Conservation (phyloP, 768 basidiomycete species). For the Pleurotus sapidus region DNA sequence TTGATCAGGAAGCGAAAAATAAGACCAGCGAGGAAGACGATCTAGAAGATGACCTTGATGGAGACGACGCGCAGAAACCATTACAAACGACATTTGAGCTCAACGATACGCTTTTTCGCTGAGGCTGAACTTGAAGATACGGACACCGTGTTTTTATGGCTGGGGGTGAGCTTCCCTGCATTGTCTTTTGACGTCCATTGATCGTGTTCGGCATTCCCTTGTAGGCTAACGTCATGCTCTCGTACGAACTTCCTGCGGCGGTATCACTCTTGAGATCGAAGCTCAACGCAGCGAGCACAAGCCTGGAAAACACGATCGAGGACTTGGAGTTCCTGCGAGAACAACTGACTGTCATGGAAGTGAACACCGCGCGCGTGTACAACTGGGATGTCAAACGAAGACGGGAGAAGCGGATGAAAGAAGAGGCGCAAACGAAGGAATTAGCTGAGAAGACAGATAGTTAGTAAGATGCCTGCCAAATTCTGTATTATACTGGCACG, state of each 20-base stretch:
- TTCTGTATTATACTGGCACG: not conserved
- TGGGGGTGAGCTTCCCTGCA: slow-evolving; percentile 64
- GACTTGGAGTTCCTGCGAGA: slow-evolving; percentile 93
- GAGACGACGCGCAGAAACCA: slow-evolving; percentile 43
- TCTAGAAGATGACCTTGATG: slow-evolving; percentile 55
- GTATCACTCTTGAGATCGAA: slow-evolving; percentile 73
- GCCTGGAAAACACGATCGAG: slow-evolving; percentile 67
- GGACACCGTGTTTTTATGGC: slow-evolving; percentile 92
- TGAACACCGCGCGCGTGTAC: slow-evolving; percentile 92
- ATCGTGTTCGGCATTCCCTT: no score
- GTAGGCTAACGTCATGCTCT: slow-evolving; percentile 97
- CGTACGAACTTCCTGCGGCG: slow-evolving; percentile 83
- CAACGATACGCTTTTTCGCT: slow-evolving; percentile 89
- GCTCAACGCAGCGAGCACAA: slow-evolving; percentile 64
- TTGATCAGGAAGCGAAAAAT: slow-evolving; percentile 56
- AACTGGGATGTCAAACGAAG: slow-evolving; percentile 93
- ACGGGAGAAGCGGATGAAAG: slow-evolving; percentile 50
- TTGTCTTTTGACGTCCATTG: no score
- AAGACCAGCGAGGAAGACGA: slow-evolving; percentile 43
- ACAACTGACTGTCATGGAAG: slow-evolving; percentile 95
- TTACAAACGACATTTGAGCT: slow-evolving; percentile 89
- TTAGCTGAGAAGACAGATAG: slow-evolving; percentile 1
- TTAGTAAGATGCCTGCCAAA: not conserved
- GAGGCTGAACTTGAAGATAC: slow-evolving; percentile 86
- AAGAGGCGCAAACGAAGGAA: slow-evolving; percentile 21